These are phyloP conservation scores for Trypethelium eluteriae DNA, from an alignment of 495 filamentous ascomycete genomes.

Conservation along the genomic window DNA sequence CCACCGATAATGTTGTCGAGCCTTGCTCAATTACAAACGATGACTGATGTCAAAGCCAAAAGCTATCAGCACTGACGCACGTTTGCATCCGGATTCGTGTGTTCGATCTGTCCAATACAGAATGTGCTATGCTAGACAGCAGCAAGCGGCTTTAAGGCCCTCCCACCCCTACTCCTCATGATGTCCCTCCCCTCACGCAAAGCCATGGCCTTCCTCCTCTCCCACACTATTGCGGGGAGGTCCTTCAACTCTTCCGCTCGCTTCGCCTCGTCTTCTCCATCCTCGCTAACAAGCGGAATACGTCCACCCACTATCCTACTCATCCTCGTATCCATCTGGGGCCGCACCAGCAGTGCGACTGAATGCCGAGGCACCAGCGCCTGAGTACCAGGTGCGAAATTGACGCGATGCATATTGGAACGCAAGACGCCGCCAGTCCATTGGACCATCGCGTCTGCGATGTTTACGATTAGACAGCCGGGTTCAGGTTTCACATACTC, in stretches of 20 bases:
- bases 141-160: constrained; percentile 3
- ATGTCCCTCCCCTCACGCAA: background rate
- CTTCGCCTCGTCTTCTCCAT: background rate
- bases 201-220: constrained; percentile 2
- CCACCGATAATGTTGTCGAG: too few species aligned
- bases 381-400: constrained; percentile 49
- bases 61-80: too few species aligned
- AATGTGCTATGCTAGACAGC: background rate
- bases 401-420: constrained; percentile 57
- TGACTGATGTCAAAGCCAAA: too few species aligned
- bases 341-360: background rate
- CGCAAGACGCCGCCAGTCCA: constrained; percentile 55
- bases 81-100: too few species aligned
- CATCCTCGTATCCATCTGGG: constrained; percentile 3
- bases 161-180: constrained; percentile 3
- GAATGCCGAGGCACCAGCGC: constrained; percentile 18
- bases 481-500: constrained; percentile 51
- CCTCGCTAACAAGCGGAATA: background rate
- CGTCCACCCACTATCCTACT: constrained; percentile 3
- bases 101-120: too few species aligned
- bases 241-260: constrained; percentile 2
- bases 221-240: background rate
- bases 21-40: too few species aligned
- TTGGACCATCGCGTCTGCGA: constrained; percentile 58
- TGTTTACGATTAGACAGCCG: constrained; percentile 54